Percentiles rank a stretch among this genome's conserved stretches.
Evolutionary conservation across 1,139 yeast species (phyloP).

Genomic region (Geotrichum reessii): DNA sequence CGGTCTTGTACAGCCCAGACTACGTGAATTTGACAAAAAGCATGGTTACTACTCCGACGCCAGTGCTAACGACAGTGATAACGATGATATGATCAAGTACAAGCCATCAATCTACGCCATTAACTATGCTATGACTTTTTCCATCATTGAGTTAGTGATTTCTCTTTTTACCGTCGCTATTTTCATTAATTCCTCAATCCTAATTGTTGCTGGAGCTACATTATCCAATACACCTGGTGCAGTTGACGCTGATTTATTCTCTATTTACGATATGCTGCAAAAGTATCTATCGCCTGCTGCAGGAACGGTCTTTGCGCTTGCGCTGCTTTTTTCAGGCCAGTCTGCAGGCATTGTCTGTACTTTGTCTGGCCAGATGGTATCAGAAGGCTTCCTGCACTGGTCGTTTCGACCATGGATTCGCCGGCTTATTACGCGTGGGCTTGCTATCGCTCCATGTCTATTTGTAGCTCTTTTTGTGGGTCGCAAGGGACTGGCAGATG

Average conservation of each 20-base stretch:
- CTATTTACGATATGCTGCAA: slow-evolving; percentile 57
- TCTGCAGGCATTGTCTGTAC: slow-evolving; percentile 85
- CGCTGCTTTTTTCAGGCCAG: slow-evolving; percentile 69
- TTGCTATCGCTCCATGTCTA: slow-evolving; percentile 70
- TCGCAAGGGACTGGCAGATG: slow-evolving; percentile 50
- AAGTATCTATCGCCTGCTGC: slow-evolving; percentile 60
- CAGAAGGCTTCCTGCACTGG: slow-evolving; percentile 81
- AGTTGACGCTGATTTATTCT: slow-evolving; percentile 64
- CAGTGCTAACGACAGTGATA: slow-evolving; percentile 35
- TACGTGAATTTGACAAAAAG: slow-evolving; percentile 51
- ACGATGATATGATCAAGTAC: slow-evolving; percentile 27
- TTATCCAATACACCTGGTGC: slow-evolving; percentile 57
- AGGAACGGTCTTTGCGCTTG: slow-evolving; percentile 72
- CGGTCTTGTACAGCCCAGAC: slow-evolving; percentile 67
- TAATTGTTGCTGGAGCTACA: slow-evolving; percentile 71
- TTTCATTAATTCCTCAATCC: slow-evolving; percentile 72
- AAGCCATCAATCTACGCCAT: slow-evolving; percentile 63
- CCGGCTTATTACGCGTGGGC: slow-evolving; percentile 61
- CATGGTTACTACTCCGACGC: slow-evolving; percentile 37
- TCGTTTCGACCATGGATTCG: slow-evolving; percentile 70
- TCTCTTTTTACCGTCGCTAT: slow-evolving; percentile 69
- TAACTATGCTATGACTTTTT: slow-evolving; percentile 57
- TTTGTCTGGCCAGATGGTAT: slow-evolving; percentile 78
- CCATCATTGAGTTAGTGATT: slow-evolving; percentile 58
- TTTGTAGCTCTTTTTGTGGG: slow-evolving; percentile 55